These are phyloP conservation scores for Casuarina glauca DNA, from an alignment of 306 rosid genomes.

Conservation along the genomic window DNA sequence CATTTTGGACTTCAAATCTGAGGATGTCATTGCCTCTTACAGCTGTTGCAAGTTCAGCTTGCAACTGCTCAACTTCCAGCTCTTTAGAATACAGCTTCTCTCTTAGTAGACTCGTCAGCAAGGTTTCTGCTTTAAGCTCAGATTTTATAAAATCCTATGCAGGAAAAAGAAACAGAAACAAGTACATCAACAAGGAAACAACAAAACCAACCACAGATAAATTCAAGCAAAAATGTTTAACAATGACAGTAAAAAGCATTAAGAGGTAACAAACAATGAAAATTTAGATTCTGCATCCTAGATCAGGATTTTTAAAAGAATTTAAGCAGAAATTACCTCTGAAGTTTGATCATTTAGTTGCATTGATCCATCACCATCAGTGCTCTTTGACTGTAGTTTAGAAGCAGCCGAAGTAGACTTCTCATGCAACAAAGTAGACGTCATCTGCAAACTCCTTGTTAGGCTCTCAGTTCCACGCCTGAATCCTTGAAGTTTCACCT, in stretches of 20 bases:
- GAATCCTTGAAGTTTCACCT: conserved; percentile 69
- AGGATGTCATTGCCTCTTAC: conserved; percentile 89
- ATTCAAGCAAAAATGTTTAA: background rate
- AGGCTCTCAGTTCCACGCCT: conserved; percentile 69
- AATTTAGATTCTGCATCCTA: conserved; percentile 10
- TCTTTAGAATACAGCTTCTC: conserved; percentile 87
- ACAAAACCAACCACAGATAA: conserved; percentile 5
- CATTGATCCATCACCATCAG: conserved; percentile 42
- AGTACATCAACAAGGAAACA: background rate
- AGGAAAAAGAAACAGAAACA: conserved; percentile 9
- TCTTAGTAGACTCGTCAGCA: conserved; percentile 68
- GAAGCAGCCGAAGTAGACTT: conserved; percentile 56
- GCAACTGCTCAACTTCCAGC: conserved; percentile 84
- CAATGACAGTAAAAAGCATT: conserved; percentile 4
- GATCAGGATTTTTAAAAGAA: conserved; percentile 13
- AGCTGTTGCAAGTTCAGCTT: conserved; percentile 84
- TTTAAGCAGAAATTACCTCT: conserved; percentile 52
- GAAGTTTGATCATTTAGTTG: conserved; percentile 52
- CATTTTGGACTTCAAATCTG: conserved; percentile 74
- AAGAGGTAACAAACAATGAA: background rate
- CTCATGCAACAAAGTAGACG: conserved; percentile 65
- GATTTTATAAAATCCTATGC: conserved; percentile 55
- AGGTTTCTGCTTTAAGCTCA: conserved; percentile 82
- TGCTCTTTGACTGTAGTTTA: conserved; percentile 38
- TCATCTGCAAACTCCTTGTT: conserved; percentile 78